Evolutionary conservation across 2,329 filamentous ascomycete genomes (phyloP).

Genomic region (Stemphylium lycopersici): DNA sequence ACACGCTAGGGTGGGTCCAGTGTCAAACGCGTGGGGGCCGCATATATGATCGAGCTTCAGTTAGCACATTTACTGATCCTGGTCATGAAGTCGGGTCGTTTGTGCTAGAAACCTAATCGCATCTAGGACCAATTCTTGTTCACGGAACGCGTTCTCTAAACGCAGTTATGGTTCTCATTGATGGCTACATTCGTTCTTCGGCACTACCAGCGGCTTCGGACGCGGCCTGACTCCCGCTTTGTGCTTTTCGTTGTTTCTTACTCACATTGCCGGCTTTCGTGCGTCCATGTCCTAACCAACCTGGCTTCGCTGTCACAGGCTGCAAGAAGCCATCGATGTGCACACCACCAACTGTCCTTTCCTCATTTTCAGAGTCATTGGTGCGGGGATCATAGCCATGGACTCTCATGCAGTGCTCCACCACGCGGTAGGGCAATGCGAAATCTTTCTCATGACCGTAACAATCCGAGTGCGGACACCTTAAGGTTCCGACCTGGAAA

Average conservation of each 20-base stretch:
- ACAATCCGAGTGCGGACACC: conserved; percentile 45
- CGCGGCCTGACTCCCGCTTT: neutral
- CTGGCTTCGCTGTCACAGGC: conserved; percentile 53
- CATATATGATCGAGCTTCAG: too few species aligned
- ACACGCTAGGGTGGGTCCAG: too few species aligned
- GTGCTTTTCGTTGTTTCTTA: conserved; percentile 22
- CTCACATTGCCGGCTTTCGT: conserved; percentile 23
- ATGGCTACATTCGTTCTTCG: neutral
- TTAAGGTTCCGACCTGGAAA: conserved; percentile 34
- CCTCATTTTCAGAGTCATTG: conserved; percentile 55
- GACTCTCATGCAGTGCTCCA: conserved; percentile 54
- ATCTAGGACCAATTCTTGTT: too few species aligned
- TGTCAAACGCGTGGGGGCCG: too few species aligned
- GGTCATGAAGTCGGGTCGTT: too few species aligned
- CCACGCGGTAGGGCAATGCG: conserved; percentile 34
- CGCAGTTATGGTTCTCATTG: neutral
- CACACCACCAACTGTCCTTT: conserved; percentile 62
- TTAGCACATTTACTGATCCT: too few species aligned
- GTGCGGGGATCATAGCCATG: conserved; percentile 53
- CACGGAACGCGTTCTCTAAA: neutral
- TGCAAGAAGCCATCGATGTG: conserved; percentile 72
- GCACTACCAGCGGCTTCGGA: conserved; percentile 1
- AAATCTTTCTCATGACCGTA: conserved; percentile 35
- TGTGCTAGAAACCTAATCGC: too few species aligned
- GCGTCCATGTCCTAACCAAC: conserved; percentile 35